Percentiles rank a stretch among this genome's conserved stretches.
Evolutionary conservation across 2,329 filamentous ascomycete species (phyloP).

Genomic region (Cadophora sp.): DNA sequence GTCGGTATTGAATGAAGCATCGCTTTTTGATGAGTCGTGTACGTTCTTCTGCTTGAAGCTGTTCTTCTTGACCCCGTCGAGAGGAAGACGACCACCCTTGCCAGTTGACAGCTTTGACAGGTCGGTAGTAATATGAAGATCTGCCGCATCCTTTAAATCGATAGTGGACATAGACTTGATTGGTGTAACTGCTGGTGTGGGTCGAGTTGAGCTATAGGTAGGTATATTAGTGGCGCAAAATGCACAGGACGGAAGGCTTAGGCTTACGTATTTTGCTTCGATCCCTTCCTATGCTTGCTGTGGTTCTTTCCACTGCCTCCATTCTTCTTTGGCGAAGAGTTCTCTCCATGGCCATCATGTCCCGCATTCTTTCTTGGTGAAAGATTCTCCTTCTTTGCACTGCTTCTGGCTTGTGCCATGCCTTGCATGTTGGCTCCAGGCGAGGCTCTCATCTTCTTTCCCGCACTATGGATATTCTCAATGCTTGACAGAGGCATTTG

Average conservation of each 20-base stretch:
- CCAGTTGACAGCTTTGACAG: neutral
- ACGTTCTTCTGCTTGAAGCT: constrained; percentile 21
- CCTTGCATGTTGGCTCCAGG: neutral
- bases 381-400: constrained; percentile 5
- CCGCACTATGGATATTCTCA: constrained; percentile 6
- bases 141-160: neutral
- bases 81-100: neutral
- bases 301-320: neutral
- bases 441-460: neutral
- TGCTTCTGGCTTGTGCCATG: neutral
- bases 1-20: constrained; percentile 22
- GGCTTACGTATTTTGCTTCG: constrained; percentile 26
- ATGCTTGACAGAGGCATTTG: constrained; percentile 8
- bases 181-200: constrained; percentile 19
- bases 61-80: constrained; percentile 12
- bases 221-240: neutral
- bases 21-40: constrained; percentile 6
- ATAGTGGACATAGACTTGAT: neutral
- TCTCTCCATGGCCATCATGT: neutral
- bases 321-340: constrained; percentile 9
- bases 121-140: neutral
- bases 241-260: no score
- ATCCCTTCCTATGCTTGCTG: constrained; percentile 20
- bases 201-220: constrained; percentile 3
- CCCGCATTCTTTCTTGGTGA: constrained; percentile 1